Evolutionary conservation across 2,329 filamentous ascomycete species (phyloP).

Genomic region (Exophiala sp.): DNA sequence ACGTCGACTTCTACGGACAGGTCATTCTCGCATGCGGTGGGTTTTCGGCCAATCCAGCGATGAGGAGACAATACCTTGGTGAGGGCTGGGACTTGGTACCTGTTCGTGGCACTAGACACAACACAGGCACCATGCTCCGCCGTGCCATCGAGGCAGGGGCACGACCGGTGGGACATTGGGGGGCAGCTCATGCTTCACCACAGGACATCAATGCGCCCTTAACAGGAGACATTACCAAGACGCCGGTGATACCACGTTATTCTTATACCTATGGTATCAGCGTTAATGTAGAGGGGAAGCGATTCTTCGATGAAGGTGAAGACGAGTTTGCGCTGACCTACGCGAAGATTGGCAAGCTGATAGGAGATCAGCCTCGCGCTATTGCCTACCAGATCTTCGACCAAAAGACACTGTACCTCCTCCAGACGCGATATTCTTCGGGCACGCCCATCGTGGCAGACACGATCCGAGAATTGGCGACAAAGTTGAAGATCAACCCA

Average conservation of each 20-base stretch:
- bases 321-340: constrained; percentile 66
- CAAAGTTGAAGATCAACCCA: constrained; percentile 41
- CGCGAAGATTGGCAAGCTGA: constrained; percentile 61
- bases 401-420: constrained; percentile 47
- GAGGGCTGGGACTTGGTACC: constrained; percentile 61
- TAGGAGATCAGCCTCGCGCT: constrained; percentile 56
- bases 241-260: constrained; percentile 65
- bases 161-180: constrained; percentile 56
- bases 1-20: constrained; percentile 8
- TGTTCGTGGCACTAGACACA: constrained; percentile 63
- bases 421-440: constrained; percentile 60
- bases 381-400: constrained; percentile 66
- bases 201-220: constrained; percentile 62
- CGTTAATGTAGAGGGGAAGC: constrained; percentile 55
- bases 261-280: constrained; percentile 65
- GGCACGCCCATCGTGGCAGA: constrained; percentile 50
- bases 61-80: constrained; percentile 55
- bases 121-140: constrained; percentile 58
- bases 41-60: constrained; percentile 58
- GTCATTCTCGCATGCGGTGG: constrained; percentile 59
- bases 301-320: constrained; percentile 64
- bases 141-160: constrained; percentile 50
- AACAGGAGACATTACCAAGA: constrained; percentile 53
- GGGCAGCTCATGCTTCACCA: constrained; percentile 60
- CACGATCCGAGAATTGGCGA: constrained; percentile 55